A percentile compares a stretch with the other conserved stretches of the same genome.
Conservation (phyloP, 768 basidiomycete species). For the Russula sp. region DNA sequence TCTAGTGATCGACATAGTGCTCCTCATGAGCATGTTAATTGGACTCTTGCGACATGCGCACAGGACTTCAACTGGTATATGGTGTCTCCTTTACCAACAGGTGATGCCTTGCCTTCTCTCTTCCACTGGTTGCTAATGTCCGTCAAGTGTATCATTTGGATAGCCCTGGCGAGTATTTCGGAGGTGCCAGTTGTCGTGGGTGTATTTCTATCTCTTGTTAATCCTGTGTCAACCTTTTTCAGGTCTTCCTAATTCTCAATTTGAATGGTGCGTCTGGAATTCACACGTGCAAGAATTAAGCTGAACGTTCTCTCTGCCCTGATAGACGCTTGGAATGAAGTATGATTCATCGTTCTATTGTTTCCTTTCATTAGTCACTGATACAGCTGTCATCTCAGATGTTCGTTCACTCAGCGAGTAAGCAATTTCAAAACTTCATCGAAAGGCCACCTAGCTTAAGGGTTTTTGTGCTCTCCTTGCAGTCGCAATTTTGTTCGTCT, state of each 20-base stretch:
- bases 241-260: slow-evolving; percentile 12
- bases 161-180: neutral
- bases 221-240: neutral
- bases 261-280: slow-evolving; percentile 3
- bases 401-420: neutral
- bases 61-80: neutral
- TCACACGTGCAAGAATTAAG: neutral
- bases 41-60: neutral
- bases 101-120: neutral
- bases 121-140: neutral
- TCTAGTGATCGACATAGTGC: neutral
- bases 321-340: slow-evolving; percentile 13
- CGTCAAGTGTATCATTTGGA: neutral
- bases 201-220: neutral
- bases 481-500: slow-evolving; percentile 1
- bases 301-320: neutral
- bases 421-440: neutral
- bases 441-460: neutral
- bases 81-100: slow-evolving; percentile 6
- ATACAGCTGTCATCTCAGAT: neutral
- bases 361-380: neutral
- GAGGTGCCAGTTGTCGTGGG: neutral
- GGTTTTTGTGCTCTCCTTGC: neutral
- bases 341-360: neutral
- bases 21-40: neutral